phyloP scores from a whole-genome alignment of 2,329 filamentous ascomycete species.

The Davidsoniella virescens region DNA sequence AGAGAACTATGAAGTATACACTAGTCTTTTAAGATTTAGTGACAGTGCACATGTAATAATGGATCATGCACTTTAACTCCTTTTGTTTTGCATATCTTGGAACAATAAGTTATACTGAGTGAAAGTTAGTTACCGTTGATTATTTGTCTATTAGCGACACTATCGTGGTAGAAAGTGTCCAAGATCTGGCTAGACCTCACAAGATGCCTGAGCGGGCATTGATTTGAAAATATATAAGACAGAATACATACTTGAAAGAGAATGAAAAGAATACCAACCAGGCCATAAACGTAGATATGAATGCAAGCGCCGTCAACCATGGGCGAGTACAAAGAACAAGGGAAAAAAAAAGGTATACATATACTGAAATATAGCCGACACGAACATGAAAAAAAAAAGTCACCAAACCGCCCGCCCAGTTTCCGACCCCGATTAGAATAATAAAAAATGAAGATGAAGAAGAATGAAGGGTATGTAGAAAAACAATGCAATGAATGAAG shows the following conservation, averaged over 20 bases:
- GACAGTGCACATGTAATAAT: too few species aligned
- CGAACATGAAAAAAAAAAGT: neutral
- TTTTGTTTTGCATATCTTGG: too few species aligned
- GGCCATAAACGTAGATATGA: neutral
- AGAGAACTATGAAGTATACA: too few species aligned
- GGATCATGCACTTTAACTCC: too few species aligned
- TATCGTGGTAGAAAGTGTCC: neutral
- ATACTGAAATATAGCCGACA: neutral
- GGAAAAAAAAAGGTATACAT: constrained; percentile 10
- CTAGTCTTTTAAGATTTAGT: too few species aligned
- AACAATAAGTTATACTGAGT: too few species aligned
- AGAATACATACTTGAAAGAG: too few species aligned
- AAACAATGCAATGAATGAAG: neutral
- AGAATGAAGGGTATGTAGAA: neutral
- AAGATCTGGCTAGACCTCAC: neutral
- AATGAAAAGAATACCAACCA: too few species aligned
- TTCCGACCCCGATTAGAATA: neutral
- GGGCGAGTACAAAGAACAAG: neutral
- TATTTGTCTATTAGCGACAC: neutral
- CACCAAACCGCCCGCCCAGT: neutral
- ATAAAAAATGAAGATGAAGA: constrained; percentile 3
- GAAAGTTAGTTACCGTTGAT: too few species aligned
- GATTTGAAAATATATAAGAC: too few species aligned
- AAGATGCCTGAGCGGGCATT: too few species aligned
- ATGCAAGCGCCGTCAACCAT: neutral